Base-by-base conservation (phyloP, 805 yeast species). In the Hyphopichia homilentoma region DNA sequence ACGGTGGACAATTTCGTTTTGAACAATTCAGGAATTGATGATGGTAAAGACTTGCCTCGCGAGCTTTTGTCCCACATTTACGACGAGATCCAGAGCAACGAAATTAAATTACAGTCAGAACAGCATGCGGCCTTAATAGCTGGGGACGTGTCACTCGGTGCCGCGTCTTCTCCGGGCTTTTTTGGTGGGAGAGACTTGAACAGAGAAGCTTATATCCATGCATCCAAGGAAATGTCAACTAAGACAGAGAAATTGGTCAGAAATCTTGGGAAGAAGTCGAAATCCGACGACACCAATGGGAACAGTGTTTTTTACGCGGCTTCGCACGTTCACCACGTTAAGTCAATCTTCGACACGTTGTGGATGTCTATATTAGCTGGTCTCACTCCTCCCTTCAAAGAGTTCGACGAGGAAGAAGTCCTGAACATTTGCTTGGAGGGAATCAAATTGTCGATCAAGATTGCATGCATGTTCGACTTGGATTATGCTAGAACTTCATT, bases 301-400 rank as follows among this genome's bases (percentile, higher is more conserved):
- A 63, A 65, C 19, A 61, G 59, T 13, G 70, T 76, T 1, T 89
- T 80, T 52, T 85, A 86, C 56, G 77, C 81, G 13, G 97, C 97
- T 0, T 76, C 88, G 2, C 90, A 84, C 49, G 76, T 84, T 11
- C 94, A 87, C 45, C 96, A 90, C 53, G 95, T 90, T 11, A 82
- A 76, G 52, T 89, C 97, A 1, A 85, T 94, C 52, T 90, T 93
- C 61, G 96, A 90, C 48, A 86, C 86, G 12, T 65, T 84, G 27
- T 93, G 99, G 99, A 89, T 94, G 96, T 87, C 97, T 0, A 76
- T 93, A 29, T 69, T 93, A 44, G 97, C 97, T 5, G 97, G 95
- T 1, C 68, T 93, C 30, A 88, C 97, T 0, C 90, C 94, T 3
- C 95, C 96, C 5, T 88, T 89, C 65, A 87, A 83, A 52, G 96